Evolutionary conservation across 345 rosid genomes (phyloP).

Genomic region (Gossypium longicalyx): DNA sequence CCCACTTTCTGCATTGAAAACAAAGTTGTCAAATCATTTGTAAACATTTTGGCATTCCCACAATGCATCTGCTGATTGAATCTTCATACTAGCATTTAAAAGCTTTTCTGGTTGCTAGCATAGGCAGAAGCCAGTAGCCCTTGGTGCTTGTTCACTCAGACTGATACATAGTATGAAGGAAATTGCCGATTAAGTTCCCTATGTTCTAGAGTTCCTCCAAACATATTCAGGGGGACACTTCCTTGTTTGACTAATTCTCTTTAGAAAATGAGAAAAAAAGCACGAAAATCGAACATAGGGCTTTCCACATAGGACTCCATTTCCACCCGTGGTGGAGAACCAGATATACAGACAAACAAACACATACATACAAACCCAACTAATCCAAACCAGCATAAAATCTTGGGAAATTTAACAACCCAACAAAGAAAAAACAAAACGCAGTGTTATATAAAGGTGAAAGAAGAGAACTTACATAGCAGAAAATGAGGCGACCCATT

Average conservation of each 20-base stretch:
- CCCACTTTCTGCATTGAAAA: neutral
- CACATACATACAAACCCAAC: neutral
- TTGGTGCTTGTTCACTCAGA: neutral
- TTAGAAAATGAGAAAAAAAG: too few species aligned
- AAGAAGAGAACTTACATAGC: constrained; percentile 56
- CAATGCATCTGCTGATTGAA: neutral
- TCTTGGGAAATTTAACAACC: neutral
- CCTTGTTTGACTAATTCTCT: too few species aligned
- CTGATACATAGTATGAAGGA: neutral
- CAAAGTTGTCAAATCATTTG: neutral
- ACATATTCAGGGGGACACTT: too few species aligned
- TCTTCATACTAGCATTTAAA: neutral
- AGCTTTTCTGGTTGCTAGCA: neutral
- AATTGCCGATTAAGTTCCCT: too few species aligned
- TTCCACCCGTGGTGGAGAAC: neutral
- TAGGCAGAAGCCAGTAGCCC: neutral
- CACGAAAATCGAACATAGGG: too few species aligned
- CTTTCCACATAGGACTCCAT: too few species aligned
- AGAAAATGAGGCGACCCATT: constrained; percentile 81
- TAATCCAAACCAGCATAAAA: neutral
- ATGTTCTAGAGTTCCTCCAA: too few species aligned
- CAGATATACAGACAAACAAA: neutral
- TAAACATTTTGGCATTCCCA: neutral
- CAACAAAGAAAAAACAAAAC: neutral
- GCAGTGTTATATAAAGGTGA: neutral